Evolutionary conservation across 2,329 filamentous ascomycete species (phyloP).

Genomic region (Talaromyces albobiverticillius): DNA sequence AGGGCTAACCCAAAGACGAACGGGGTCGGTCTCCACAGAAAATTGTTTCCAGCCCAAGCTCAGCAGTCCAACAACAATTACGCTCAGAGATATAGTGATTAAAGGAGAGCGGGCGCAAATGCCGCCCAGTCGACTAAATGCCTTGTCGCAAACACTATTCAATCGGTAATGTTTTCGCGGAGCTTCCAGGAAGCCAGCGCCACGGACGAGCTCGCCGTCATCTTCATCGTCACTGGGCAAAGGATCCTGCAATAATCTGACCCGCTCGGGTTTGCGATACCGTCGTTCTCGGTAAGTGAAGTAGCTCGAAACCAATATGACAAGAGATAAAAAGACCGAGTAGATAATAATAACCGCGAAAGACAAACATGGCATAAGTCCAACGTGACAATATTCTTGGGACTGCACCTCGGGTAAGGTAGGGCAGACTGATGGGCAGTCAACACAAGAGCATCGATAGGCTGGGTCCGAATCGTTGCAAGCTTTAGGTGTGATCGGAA

Average conservation of each 20-base stretch:
- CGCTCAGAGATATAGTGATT: conserved; percentile 72
- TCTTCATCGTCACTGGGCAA: conserved; percentile 89
- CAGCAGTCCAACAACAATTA: conserved; percentile 73
- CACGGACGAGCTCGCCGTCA: conserved; percentile 78
- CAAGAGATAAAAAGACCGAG: conserved; percentile 67
- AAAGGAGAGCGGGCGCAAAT: conserved; percentile 78
- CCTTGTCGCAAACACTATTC: conserved; percentile 76
- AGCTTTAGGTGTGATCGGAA: conserved; percentile 71
- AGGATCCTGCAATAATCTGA: conserved; percentile 83
- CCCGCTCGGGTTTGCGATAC: conserved; percentile 71
- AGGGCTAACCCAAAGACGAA: conserved; percentile 94
- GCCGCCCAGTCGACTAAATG: conserved; percentile 78
- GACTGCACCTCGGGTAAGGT: conserved; percentile 73
- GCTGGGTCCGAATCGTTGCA: conserved; percentile 86
- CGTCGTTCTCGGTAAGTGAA: conserved; percentile 72
- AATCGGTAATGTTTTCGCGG: conserved; percentile 77
- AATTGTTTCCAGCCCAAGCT: conserved; percentile 88
- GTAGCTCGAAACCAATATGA: conserved; percentile 67
- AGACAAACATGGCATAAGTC: conserved; percentile 84
- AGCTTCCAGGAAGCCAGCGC: conserved; percentile 72
- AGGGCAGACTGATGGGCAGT: conserved; percentile 84
- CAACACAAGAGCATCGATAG: conserved; percentile 89
- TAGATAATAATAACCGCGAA: conserved; percentile 91
- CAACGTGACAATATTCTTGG: conserved; percentile 73
- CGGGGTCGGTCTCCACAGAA: conserved; percentile 84